Evolutionary conservation across 2,329 filamentous ascomycete genomes (phyloP).

Genomic region (Macrophomina tecta): DNA sequence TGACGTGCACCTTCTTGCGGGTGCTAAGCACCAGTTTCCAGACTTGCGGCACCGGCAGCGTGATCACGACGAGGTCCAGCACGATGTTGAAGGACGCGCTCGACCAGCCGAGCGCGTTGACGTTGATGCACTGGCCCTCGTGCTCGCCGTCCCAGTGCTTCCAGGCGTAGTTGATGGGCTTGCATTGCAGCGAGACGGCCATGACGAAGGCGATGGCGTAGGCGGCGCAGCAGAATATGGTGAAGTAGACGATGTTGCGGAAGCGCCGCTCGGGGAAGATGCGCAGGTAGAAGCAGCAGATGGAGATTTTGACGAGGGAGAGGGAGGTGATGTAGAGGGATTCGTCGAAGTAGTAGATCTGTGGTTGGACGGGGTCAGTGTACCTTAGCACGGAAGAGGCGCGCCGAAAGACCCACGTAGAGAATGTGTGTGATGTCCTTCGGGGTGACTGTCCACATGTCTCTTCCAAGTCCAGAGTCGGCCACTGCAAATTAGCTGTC

Average conservation of each 20-base stretch:
- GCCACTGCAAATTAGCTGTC: conserved; percentile 19
- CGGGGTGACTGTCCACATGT: conserved; percentile 57
- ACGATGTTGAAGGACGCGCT: conserved; percentile 41
- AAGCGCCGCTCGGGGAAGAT: conserved; percentile 39
- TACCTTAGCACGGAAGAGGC: background rate
- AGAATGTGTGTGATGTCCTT: conserved; percentile 53
- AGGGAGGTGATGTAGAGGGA: conserved; percentile 43
- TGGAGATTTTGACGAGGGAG: conserved; percentile 36
- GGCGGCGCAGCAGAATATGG: conserved; percentile 37
- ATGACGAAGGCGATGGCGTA: conserved; percentile 34
- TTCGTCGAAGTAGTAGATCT: conserved; percentile 41
- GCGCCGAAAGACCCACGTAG: conserved; percentile 28
- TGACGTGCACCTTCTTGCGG: conserved; percentile 41
- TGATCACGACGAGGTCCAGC: conserved; percentile 39
- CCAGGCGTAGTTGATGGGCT: conserved; percentile 43
- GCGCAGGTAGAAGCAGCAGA: conserved; percentile 42
- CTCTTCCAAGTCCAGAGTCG: conserved; percentile 55
- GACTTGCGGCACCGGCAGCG: conserved; percentile 41
- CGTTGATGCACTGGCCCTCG: conserved; percentile 42
- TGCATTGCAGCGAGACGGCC: conserved; percentile 40
- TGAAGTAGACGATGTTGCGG: conserved; percentile 34
- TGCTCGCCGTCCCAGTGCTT: conserved; percentile 39
- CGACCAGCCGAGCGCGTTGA: conserved; percentile 43
- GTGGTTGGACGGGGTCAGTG: background rate
- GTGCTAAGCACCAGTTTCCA: conserved; percentile 38